A percentile compares a stretch with the other conserved stretches of the same genome.
Evolutionary conservation across 345 rosid genomes (phyloP).

Genomic region (Balakata baccata): DNA sequence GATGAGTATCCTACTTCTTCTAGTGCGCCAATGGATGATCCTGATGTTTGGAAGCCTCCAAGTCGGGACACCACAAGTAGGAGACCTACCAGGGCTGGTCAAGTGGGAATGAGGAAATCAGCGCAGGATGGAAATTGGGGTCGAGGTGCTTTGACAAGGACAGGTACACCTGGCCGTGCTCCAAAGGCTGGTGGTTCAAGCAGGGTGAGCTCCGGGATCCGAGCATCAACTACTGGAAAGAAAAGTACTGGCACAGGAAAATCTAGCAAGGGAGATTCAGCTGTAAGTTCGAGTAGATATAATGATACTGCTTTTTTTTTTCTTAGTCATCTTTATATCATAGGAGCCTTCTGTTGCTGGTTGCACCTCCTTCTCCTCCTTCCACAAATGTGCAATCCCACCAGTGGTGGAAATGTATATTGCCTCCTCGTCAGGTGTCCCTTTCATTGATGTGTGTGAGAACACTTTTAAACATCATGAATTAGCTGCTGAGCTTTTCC

Average conservation of each 20-base stretch:
- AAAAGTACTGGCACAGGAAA: constrained; percentile 68
- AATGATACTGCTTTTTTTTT: neutral
- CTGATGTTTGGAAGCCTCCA: constrained; percentile 99
- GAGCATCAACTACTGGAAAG: constrained; percentile 74
- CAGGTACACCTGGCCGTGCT: constrained; percentile 63
- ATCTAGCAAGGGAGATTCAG: constrained; percentile 68
- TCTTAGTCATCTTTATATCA: neutral
- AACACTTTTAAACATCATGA: neutral
- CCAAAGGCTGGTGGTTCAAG: constrained; percentile 58
- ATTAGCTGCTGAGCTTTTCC: neutral
- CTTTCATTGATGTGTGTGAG: neutral
- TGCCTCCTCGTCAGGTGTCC: neutral
- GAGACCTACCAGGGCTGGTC: constrained; percentile 78
- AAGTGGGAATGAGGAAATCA: constrained; percentile 75
- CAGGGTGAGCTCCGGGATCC: constrained; percentile 55
- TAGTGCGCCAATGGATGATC: constrained; percentile 81
- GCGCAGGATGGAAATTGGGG: constrained; percentile 94
- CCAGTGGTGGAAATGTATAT: neutral
- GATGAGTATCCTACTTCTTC: constrained; percentile 97
- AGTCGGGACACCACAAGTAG: constrained; percentile 69
- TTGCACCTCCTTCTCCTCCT: neutral
- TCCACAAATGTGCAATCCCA: neutral
- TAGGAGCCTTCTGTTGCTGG: neutral
- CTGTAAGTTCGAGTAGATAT: constrained; percentile 40
- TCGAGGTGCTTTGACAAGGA: constrained; percentile 52